These are phyloP conservation scores for Phaseolus lunatus DNA, from an alignment of 306 rosid species.

Conservation along the genomic window DNA sequence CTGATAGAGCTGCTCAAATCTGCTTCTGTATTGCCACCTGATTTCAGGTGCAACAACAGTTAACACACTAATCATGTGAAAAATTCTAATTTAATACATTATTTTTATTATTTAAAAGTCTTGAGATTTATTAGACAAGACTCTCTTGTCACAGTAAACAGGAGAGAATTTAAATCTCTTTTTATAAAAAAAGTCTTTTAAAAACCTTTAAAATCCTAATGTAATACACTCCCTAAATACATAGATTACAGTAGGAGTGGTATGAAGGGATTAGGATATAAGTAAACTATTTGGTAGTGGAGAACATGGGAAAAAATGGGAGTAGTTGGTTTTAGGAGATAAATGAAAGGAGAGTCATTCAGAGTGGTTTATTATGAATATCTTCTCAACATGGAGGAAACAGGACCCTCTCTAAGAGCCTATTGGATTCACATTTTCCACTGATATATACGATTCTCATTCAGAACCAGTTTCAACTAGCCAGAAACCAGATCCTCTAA, in stretches of 20 bases:
- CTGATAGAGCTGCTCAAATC: background rate
- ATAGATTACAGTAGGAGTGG: background rate
- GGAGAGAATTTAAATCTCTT: too few relatives aligned
- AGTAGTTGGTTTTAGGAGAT: background rate
- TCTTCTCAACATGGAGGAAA: background rate
- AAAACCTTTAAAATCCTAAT: too few relatives aligned
- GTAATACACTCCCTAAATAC: background rate
- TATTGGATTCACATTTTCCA: background rate
- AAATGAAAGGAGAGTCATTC: conserved; percentile 16
- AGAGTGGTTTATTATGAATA: background rate
- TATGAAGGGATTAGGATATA: conserved; percentile 12
- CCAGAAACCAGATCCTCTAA: background rate
- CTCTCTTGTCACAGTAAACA: too few relatives aligned
- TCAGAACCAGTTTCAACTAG: conserved; percentile 14
- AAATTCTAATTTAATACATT: too few relatives aligned
- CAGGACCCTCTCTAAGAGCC: background rate
- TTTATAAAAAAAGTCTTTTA: too few relatives aligned
- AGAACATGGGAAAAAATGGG: background rate
- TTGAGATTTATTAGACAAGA: too few relatives aligned
- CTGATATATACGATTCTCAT: background rate
- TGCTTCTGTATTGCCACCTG: background rate
- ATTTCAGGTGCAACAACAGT: background rate
- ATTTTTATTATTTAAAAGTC: too few relatives aligned
- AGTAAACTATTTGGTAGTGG: background rate
- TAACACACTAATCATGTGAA: too few relatives aligned